Base-by-base conservation (phyloP, 495 filamentous ascomycete species). In the Hypoxylon fuscum region DNA sequence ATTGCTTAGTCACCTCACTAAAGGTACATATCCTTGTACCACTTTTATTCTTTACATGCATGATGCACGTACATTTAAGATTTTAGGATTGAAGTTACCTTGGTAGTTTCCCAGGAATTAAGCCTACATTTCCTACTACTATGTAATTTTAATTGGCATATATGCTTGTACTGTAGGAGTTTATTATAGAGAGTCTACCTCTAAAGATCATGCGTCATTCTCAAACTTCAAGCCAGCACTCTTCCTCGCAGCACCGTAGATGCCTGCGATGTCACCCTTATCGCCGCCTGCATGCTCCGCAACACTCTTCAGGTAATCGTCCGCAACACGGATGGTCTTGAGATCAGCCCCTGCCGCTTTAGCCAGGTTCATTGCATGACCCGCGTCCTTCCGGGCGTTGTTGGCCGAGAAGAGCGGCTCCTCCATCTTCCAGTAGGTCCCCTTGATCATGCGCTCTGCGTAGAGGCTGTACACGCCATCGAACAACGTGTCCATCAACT, bases 381-480 rank as follows among this genome's bases (percentile, higher is more conserved):
- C 72, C 29, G 88, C 84, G 81, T 97, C 93, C 76, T 97, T 97
- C 60, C 88, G 76, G 14, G 92, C 92, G 49, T 96, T 73, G 73
- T 96, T 90, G 6, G 94, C 92, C n/a, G 85, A 86, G 73, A 96
- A 96, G 21, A 96, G 76, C 53, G 93, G 92, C 76, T 92, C 73
- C 10, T 76, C 77, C 48, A 75, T 64, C 68, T 78, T 74, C 66
- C 81, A 74, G 35, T 96, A 96, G 66, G 91, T 90, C 0, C 93
- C 93, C 6, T 76, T 71, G 54, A 83, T 65, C 88, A 97, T 88
- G 20, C 93, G 82, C 29, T 79, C 80, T 10, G 86, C 86, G 70
- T 97, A 97, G 29, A 85, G 86, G 8, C 86, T 74, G 68, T 85
- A 88, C 5, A 86, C 80, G 5, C 85, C 87, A 1, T 84, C 83